Percentiles rank a stretch among this genome's conserved stretches.
These are phyloP conservation scores for Durusdinium trenchii DNA, from an alignment of 73 alveolate genomes.

Conservation along the genomic window DNA sequence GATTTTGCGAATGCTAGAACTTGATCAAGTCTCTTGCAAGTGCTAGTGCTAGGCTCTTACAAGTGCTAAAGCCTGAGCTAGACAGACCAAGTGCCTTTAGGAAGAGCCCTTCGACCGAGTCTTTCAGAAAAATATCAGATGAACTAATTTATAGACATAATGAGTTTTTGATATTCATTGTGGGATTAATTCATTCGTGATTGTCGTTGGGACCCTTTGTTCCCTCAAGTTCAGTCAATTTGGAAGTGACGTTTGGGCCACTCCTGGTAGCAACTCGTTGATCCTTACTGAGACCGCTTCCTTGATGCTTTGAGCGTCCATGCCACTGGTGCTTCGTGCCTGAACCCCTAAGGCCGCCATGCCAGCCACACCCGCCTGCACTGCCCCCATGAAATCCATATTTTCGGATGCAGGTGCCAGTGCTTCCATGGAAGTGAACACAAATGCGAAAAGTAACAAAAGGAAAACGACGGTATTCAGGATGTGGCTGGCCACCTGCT, in stretches of 20 bases:
- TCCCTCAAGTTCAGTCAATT: not conserved
- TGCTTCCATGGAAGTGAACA: slow-evolving; percentile 26
- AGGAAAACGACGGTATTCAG: not conserved
- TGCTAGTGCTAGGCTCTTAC: no score
- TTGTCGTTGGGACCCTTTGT: no score
- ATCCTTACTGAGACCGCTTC: slow-evolving; percentile 16
- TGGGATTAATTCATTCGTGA: no score
- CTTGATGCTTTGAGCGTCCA: slow-evolving; percentile 14
- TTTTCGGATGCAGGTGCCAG: not conserved
- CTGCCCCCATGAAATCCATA: slow-evolving; percentile 25
- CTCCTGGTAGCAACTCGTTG: slow-evolving; percentile 31
- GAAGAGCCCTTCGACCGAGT: no score
- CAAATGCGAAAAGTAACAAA: slow-evolving; percentile 1
- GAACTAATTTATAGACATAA: no score
- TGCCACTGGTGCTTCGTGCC: slow-evolving; percentile 26
- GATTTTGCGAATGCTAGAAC: no score
- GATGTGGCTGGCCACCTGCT: slow-evolving; percentile 32
- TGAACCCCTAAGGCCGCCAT: slow-evolving; percentile 38
- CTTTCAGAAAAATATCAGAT: no score
- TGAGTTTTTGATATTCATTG: no score
- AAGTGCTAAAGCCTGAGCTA: no score
- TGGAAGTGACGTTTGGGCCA: not conserved
- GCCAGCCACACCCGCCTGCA: slow-evolving; percentile 27
- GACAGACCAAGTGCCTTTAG: no score
- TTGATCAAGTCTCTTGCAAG: no score